Base-by-base conservation (phyloP, 345 rosid genomes). In the Chamaenerion angustifolium region DNA sequence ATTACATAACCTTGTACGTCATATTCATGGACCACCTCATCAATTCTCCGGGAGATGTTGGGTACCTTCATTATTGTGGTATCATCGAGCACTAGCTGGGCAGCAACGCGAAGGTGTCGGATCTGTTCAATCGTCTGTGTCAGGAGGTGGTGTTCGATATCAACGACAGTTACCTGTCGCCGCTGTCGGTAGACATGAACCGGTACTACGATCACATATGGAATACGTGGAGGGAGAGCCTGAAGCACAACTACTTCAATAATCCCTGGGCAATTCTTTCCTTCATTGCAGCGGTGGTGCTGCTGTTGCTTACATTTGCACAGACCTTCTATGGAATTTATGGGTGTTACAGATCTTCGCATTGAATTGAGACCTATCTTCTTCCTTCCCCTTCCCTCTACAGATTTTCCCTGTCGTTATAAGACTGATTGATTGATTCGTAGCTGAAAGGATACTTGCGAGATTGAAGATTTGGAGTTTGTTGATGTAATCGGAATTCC, bases 1-100 rank as follows among this genome's bases (percentile, higher is more conserved):
- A n/a, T n/a, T n/a, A n/a, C n/a, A n/a, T n/a, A n/a, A n/a, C n/a
- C n/a, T n/a, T n/a, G n/a, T n/a, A n/a, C n/a, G n/a, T n/a, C n/a
- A n/a, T n/a, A n/a, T n/a, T n/a, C n/a, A n/a, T n/a, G n/a, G n/a
- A n/a, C n/a, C n/a, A n/a, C n/a, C n/a, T n/a, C n/a, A n/a, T n/a
- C n/a, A n/a, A n/a, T n/a, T n/a, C n/a, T n/a, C n/a, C n/a, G n/a
- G n/a, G n/a, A n/a, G n/a, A n/a, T n/a, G n/a, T n/a, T n/a, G 95
- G 98, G 88, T 76, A 80, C 83, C 82, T 90, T 11, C 96, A 83
- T 48, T 79, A 79, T 45, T 68, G 73, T 0, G 94, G 92, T 18
- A 80, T 83, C 8, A 68, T 86, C 0, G 93, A 90, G 64, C 93
- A 86, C 57, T 86, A 89, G 95, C 79, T 86, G 10, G 96, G 95